A percentile compares a stretch with the other conserved stretches of the same genome.
Conservation (phyloP, 257 asterid genomes). For the Nicotiana undulata region DNA sequence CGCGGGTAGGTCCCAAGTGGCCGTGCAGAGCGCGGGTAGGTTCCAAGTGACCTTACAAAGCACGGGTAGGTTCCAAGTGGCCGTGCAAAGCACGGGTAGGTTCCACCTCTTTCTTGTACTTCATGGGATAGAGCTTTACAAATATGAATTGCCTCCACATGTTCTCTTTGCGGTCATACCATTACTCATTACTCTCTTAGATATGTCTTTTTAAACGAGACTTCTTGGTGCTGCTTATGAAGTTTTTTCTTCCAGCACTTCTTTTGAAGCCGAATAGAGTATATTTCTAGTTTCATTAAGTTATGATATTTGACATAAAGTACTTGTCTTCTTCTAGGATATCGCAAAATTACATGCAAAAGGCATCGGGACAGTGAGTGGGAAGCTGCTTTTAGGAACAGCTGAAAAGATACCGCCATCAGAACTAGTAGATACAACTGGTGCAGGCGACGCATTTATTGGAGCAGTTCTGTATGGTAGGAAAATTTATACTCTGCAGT, state of each 20-base stretch:
- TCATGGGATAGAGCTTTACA: background rate
- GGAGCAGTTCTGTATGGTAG: conserved; percentile 86
- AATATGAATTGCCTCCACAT: background rate
- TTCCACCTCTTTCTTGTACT: background rate
- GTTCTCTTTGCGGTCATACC: background rate
- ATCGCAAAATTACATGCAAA: conserved; percentile 50
- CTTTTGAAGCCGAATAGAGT: background rate
- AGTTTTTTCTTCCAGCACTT: background rate
- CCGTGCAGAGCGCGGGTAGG: no score
- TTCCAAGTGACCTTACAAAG: no score
- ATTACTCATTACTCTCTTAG: background rate
- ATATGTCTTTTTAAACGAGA: background rate
- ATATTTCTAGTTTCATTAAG: background rate
- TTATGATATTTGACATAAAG: background rate
- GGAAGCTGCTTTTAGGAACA: conserved; percentile 78
- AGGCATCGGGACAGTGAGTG: conserved; percentile 64
- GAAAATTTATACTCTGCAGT: background rate
- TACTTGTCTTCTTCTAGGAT: conserved; percentile 21
- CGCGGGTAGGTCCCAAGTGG: no score
- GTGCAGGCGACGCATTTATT: conserved; percentile 94
- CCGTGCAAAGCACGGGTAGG: no score
- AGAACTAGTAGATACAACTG: conserved; percentile 87
- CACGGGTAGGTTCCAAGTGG: no score
- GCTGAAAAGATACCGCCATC: conserved; percentile 79
- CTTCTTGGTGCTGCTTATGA: background rate